phyloP scores from a whole-genome alignment of 148 eudicot genomes.

The Mesembryanthemum crystallinum region DNA sequence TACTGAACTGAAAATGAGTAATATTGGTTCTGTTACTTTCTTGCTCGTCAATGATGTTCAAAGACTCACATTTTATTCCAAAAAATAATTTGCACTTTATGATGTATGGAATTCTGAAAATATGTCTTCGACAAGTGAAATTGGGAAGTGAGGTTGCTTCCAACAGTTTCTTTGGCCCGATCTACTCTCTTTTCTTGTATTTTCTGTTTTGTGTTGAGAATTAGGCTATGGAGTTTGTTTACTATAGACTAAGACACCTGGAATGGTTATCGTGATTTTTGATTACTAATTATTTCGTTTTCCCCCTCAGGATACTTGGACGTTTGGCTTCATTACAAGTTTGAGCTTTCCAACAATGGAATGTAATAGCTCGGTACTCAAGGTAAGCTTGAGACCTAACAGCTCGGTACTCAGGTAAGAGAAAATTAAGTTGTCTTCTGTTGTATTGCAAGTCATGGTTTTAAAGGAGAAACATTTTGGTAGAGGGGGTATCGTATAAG shows the following conservation, averaged over 20 bases:
- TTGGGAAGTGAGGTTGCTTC: background rate
- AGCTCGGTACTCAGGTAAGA: slow-evolving; percentile 6
- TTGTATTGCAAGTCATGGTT: background rate
- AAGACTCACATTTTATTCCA: background rate
- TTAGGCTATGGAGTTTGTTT: too few relatives aligned
- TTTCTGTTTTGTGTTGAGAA: too few relatives aligned
- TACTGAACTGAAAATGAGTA: background rate
- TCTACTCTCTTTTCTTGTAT: background rate
- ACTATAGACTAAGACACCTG: too few relatives aligned
- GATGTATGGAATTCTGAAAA: background rate
- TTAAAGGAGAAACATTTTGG: too few relatives aligned
- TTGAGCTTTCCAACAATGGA: background rate
- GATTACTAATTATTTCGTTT: background rate
- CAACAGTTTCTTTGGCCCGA: background rate
- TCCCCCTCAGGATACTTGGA: background rate
- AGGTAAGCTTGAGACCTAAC: background rate
- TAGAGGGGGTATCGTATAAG: too few relatives aligned
- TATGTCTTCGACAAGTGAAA: too few relatives aligned
- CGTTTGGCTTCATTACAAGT: background rate
- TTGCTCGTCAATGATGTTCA: background rate
- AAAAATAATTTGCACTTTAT: background rate
- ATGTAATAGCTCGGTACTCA: too few relatives aligned
- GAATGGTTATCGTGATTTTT: too few relatives aligned
- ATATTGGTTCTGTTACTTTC: background rate
- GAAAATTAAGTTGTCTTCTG: background rate